Percentiles rank a stretch among this genome's conserved stretches.
Evolutionary conservation across 108 stramenopile species (phyloP).

Genomic region (Craspedostauros australis): DNA sequence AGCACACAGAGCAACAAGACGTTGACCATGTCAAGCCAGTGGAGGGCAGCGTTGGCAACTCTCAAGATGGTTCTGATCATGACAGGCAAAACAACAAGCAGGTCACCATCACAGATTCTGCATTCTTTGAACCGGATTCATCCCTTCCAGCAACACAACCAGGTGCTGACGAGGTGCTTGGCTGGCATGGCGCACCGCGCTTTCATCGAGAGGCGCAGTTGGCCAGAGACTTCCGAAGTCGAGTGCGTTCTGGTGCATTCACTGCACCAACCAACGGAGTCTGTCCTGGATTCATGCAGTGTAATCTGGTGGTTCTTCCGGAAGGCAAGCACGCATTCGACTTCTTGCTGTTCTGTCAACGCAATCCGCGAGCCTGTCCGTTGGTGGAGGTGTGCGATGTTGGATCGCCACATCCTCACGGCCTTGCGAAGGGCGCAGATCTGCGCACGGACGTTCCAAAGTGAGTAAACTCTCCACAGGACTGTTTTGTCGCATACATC

Average conservation of each 20-base stretch:
- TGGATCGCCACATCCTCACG: constrained; percentile 33
- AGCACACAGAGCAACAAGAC: too few relatives aligned
- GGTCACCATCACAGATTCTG: background rate
- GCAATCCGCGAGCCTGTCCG: constrained; percentile 82
- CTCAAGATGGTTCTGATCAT: too few relatives aligned
- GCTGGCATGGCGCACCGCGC: constrained; percentile 42
- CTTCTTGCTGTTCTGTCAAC: constrained; percentile 85
- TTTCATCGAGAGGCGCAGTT: constrained; percentile 14
- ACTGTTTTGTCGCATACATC: too few relatives aligned
- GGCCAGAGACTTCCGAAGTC: constrained; percentile 31
- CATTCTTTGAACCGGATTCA: background rate
- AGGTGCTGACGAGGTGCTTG: constrained; percentile 11
- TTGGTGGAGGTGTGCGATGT: constrained; percentile 79
- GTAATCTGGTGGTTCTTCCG: constrained; percentile 82
- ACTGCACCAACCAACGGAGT: constrained; percentile 62
- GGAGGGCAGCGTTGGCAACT: too few relatives aligned
- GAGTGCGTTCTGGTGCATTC: constrained; percentile 35
- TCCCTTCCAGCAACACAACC: background rate
- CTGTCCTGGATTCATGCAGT: constrained; percentile 79
- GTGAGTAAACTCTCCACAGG: constrained; percentile 48
- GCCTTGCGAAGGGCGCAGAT: constrained; percentile 46
- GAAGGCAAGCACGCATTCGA: constrained; percentile 63
- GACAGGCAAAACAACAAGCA: background rate
- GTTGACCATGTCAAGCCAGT: too few relatives aligned
- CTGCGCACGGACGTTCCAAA: constrained; percentile 64